Evolutionary conservation across 1,139 yeast genomes (phyloP).

Genomic region (Petasospora rhodanensis): DNA sequence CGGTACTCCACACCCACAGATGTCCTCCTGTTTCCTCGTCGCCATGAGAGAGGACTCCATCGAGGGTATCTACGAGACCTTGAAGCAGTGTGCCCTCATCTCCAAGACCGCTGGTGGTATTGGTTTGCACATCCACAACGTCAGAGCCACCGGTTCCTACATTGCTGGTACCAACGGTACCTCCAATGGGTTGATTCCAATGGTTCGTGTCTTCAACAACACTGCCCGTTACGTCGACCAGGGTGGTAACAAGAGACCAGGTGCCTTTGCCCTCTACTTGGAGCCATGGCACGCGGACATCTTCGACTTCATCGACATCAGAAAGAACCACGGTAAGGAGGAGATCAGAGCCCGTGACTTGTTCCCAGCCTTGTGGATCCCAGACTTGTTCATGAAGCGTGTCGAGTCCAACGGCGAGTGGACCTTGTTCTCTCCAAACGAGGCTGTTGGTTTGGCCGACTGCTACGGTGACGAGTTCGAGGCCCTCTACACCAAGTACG

Average conservation of each 20-base stretch:
- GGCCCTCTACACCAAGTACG: conserved; percentile 63
- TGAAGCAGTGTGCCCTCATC: conserved; percentile 79
- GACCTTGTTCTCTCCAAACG: conserved; percentile 85
- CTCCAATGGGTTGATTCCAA: conserved; percentile 86
- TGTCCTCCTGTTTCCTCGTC: conserved; percentile 83
- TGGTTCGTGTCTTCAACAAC: conserved; percentile 84
- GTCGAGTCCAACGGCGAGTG: conserved; percentile 74
- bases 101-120: conserved; percentile 92
- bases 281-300: conserved; percentile 94
- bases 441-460: conserved; percentile 78
- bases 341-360: conserved; percentile 86
- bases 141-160: conserved; percentile 78
- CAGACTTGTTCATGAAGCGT: conserved; percentile 85
- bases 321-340: conserved; percentile 89
- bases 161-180: conserved; percentile 89
- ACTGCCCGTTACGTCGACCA: conserved; percentile 92
- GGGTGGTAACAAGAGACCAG: conserved; percentile 93
- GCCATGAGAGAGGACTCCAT: conserved; percentile 88
- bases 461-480: conserved; percentile 80
- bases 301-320: conserved; percentile 72
- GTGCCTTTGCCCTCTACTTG: conserved; percentile 81
- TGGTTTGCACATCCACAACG: conserved; percentile 78
- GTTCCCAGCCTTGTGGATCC: conserved; percentile 85
- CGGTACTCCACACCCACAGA: conserved; percentile 78
- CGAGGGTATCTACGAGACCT: conserved; percentile 84